Evolutionary conservation across 768 basidiomycete genomes (phyloP), one percentile per base, ranked within the genome.

Genomic region (Panaeolus papilionaceus): DNA sequence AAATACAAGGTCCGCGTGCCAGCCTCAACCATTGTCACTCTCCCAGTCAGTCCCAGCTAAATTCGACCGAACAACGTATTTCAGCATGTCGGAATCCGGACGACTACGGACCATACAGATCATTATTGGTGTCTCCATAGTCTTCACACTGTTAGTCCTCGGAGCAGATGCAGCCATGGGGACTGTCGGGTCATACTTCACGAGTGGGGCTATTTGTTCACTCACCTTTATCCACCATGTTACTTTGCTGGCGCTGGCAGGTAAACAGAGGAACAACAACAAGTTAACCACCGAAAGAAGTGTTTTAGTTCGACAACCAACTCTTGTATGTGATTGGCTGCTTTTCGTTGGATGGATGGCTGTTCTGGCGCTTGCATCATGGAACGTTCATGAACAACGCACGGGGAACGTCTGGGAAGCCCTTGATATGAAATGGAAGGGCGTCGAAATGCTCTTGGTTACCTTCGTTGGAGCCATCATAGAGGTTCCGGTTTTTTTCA

Each of bases 161-260:
- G 54, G 54, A 58, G 28, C 54, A 58, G 54, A 58, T 23, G 54
- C 54, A 3, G 11, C 11, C 6, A 58, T 23, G 20, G 54, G 54
- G 54, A 58, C 54, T 14, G 54, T 58, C n/a, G 54, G 54, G 12
- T 58, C 54, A 11, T 58, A 58, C 54, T 58, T 58, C 28, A 58
- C 11, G 11, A 58, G 54, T 16, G 54, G 54, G 14, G 54, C 54
- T 4, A 11, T 58, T n/a, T 23, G 28, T 14, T 11, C 28, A 4
- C 11, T 58, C 12, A 58, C 54, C 26, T 58, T 58, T 12, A 18
- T 58, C 10, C 54, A 58, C 54, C 54, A 58, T 28, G 54, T 58
- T 16, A 58, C 54, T 58, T 7, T 58, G 12, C 54, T 58, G 11
- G 26, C 54, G 33, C 11, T 58, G 4, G 54, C 54, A 12, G 54